A percentile compares a stretch with the other conserved stretches of the same genome.
Evolutionary conservation across 2,329 filamentous ascomycete species (phyloP).

Genomic region (Fusarium sp.): DNA sequence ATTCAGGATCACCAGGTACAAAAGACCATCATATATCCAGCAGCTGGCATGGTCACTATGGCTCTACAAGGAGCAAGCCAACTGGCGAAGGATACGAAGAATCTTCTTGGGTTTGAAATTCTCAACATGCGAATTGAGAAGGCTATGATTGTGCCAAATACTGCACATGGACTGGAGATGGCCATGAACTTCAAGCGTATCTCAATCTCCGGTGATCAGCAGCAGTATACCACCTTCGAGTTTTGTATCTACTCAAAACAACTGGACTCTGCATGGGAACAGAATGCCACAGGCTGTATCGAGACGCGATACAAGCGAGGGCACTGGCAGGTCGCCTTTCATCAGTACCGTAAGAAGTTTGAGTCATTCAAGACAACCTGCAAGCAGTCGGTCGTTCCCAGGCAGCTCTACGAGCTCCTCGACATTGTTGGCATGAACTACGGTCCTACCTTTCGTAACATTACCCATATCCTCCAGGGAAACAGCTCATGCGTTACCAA

Average conservation of each 20-base stretch:
- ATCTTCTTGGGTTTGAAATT: slow-evolving; percentile 57
- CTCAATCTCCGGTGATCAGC: background rate
- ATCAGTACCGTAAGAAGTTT: slow-evolving; percentile 40
- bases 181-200: slow-evolving; percentile 58
- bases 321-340: slow-evolving; percentile 36
- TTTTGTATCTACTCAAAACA: slow-evolving; percentile 63
- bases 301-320: slow-evolving; percentile 45
- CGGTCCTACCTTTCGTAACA: slow-evolving; percentile 63
- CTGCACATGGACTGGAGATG: slow-evolving; percentile 62
- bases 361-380: slow-evolving; percentile 46
- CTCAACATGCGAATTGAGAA: slow-evolving; percentile 60
- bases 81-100: slow-evolving; percentile 43
- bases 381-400: slow-evolving; percentile 52
- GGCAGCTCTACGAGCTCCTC: slow-evolving; percentile 63
- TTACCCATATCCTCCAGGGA: slow-evolving; percentile 52
- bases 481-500: slow-evolving; percentile 52
- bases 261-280: slow-evolving; percentile 55
- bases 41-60: slow-evolving; percentile 63
- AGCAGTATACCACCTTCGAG: slow-evolving; percentile 39
- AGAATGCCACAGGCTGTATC: slow-evolving; percentile 55
- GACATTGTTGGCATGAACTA: slow-evolving; percentile 65
- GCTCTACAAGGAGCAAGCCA: slow-evolving; percentile 61
- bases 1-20: slow-evolving; percentile 64
- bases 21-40: slow-evolving; percentile 63
- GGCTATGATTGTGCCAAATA: slow-evolving; percentile 64